Conservation (phyloP, 148 eudicot species). For the Rhododendron vialii region DNA sequence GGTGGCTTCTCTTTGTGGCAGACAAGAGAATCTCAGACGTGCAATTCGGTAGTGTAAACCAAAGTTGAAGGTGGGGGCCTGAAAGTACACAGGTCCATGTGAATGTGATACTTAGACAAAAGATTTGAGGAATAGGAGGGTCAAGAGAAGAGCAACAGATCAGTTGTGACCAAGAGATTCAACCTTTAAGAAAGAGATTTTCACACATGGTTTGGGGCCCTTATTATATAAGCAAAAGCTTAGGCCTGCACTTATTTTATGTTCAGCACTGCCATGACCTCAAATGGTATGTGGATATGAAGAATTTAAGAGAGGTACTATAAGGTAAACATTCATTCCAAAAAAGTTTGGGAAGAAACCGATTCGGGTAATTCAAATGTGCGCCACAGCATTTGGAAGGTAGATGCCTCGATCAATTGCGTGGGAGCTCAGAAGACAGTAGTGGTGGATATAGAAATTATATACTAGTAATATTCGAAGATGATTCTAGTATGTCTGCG, state of each 20-base stretch:
- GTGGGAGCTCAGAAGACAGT: not conserved
- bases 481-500: not conserved
- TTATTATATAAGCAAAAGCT: not conserved
- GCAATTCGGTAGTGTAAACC: not conserved
- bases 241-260: not conserved
- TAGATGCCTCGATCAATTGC: not conserved
- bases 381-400: not conserved
- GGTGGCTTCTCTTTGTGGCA: slow-evolving; percentile 5
- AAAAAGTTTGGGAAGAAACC: not conserved
- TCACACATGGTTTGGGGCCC: slow-evolving; percentile 9
- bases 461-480: not conserved
- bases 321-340: not conserved
- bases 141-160: not conserved
- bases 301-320: not conserved
- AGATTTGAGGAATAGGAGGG: not conserved
- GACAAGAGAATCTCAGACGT: slow-evolving; percentile 1
- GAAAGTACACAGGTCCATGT: not conserved
- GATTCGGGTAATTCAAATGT: not conserved
- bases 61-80: too few species aligned
- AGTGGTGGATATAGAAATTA: not conserved
- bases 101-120: not conserved
- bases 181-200: not conserved
- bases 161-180: not conserved
- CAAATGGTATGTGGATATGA: not conserved
- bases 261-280: not conserved